A percentile compares a stretch with the other conserved stretches of the same genome.
These are phyloP conservation scores for Fragilaria radians DNA, from an alignment of 108 stramenopile genomes.

Conservation along the genomic window DNA sequence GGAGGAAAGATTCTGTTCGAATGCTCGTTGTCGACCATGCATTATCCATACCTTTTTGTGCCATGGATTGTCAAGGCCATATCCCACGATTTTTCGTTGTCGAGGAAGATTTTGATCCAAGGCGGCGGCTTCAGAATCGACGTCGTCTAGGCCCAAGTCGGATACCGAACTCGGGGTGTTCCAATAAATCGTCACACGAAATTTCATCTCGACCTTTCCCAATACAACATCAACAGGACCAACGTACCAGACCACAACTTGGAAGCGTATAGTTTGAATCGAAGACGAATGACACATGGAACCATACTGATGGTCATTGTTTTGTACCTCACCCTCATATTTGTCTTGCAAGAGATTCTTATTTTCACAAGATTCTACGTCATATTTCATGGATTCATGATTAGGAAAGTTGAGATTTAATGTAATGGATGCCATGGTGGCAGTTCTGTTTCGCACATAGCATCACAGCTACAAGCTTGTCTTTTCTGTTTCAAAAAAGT, in stretches of 20 bases:
- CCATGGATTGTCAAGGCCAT: conserved; percentile 6
- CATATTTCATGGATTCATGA: no score
- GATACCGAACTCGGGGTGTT: conserved; percentile 9
- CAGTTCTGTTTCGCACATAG: no score
- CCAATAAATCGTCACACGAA: conserved; percentile 46
- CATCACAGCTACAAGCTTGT: no score
- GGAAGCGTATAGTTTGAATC: conserved; percentile 25
- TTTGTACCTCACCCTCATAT: no score
- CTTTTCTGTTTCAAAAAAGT: no score
- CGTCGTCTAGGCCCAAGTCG: neutral
- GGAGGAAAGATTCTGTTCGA: conserved; percentile 2
- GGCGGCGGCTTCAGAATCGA: neutral
- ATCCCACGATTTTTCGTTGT: neutral
- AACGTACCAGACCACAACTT: conserved; percentile 44
- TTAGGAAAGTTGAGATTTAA: no score
- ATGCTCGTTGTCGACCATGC: conserved; percentile 18
- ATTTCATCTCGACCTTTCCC: conserved; percentile 31
- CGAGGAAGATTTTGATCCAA: neutral
- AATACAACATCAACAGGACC: conserved; percentile 24
- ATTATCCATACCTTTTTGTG: conserved; percentile 13
- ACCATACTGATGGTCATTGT: no score
- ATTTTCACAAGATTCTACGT: no score
- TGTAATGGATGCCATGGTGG: no score
- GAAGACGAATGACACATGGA: neutral
- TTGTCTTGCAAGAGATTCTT: no score